Evolutionary conservation across 805 yeast genomes (phyloP).

Genomic region (Saturnispora hagleri): DNA sequence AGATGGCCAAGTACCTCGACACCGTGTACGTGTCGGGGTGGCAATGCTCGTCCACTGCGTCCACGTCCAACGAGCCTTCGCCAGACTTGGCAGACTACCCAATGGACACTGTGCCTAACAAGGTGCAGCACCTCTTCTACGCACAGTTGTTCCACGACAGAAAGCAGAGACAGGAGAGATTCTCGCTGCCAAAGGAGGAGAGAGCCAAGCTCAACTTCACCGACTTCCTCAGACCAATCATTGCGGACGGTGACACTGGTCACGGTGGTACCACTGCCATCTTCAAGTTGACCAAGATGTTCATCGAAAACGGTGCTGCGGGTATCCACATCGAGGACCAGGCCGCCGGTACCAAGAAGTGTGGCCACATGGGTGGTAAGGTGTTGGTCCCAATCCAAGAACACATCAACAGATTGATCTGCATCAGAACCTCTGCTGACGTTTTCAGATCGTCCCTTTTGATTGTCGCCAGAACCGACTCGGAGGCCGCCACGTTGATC

Average conservation of each 20-base stretch:
- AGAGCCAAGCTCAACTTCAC: slow-evolving; percentile 63
- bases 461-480: slow-evolving; percentile 91
- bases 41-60: slow-evolving; percentile 98
- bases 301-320: slow-evolving; percentile 97
- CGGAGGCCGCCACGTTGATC: slow-evolving; percentile 93
- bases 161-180: slow-evolving; percentile 84
- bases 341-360: slow-evolving; percentile 97
- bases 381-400: slow-evolving; percentile 96
- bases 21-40: slow-evolving; percentile 93
- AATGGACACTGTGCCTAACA: slow-evolving; percentile 96
- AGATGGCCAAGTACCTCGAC: slow-evolving; percentile 94
- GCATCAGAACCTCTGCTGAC: slow-evolving; percentile 93
- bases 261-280: slow-evolving; percentile 98
- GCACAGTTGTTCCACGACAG: slow-evolving; percentile 97
- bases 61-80: slow-evolving; percentile 94
- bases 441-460: slow-evolving; percentile 80
- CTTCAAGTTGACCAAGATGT: slow-evolving; percentile 89
- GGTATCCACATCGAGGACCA: slow-evolving; percentile 98
- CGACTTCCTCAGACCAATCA: slow-evolving; percentile 88
- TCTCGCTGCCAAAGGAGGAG: slow-evolving; percentile 49
- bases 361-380: slow-evolving; percentile 99
- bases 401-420: slow-evolving; percentile 88
- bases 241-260: slow-evolving; percentile 98
- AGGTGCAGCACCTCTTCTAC: slow-evolving; percentile 92
- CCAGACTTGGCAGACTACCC: slow-evolving; percentile 99